phyloP scores from a whole-genome alignment of 352 stramenopile species.

The Aphanomyces astaci region DNA sequence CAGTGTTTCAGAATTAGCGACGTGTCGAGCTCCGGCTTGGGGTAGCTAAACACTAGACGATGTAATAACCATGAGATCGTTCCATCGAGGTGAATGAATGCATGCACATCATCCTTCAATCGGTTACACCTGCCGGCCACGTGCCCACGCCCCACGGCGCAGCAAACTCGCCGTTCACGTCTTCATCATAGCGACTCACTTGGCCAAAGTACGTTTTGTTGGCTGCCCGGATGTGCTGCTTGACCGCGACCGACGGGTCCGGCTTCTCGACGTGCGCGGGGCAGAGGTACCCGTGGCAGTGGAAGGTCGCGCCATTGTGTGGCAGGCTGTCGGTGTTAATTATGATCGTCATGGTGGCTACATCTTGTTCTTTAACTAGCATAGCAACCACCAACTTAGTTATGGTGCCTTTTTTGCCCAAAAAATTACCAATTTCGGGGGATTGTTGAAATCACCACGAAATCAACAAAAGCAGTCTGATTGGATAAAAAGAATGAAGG shows the following conservation, averaged over 20 bases:
- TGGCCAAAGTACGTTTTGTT: constrained; percentile 23
- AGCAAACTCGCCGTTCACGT: constrained; percentile 68
- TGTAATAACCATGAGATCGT: background rate
- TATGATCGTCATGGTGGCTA: background rate
- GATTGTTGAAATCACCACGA: no score
- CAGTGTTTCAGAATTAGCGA: constrained; percentile 44
- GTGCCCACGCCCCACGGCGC: constrained; percentile 68
- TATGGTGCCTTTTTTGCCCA: no score
- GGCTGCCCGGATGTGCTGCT: constrained; percentile 11
- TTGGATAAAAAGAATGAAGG: no score
- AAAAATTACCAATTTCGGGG: no score
- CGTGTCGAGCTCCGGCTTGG: constrained; percentile 43
- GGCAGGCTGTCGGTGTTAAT: background rate
- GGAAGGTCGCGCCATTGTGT: background rate
- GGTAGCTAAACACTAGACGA: constrained; percentile 64
- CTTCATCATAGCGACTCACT: constrained; percentile 32
- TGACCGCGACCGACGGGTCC: background rate
- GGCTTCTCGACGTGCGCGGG: background rate
- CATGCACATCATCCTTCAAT: background rate
- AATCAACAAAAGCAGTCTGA: no score
- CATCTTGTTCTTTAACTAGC: background rate
- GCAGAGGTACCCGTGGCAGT: background rate
- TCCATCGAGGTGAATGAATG: background rate
- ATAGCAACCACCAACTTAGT: no score
- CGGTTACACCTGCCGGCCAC: constrained; percentile 54